Evolutionary conservation across 352 stramenopile genomes (phyloP).

Genomic region (Phytophthora capsici): DNA sequence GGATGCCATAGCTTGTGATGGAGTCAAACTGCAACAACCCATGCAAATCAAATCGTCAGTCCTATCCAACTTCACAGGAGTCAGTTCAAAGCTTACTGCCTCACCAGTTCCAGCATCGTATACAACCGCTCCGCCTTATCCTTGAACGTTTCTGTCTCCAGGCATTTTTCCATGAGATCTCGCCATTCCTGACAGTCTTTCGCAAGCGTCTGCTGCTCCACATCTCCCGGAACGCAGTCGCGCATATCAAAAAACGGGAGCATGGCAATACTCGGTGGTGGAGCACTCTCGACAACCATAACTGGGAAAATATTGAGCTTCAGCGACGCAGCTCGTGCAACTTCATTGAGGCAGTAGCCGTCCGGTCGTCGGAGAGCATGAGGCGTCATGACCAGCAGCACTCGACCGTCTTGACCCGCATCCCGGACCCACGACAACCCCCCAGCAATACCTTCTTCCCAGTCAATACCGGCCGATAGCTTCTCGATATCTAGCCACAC

Average conservation of each 20-base stretch:
- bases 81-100: slow-evolving; percentile 5
- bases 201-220: slow-evolving; percentile 34
- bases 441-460: slow-evolving; percentile 75
- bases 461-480: slow-evolving; percentile 73
- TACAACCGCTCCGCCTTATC: slow-evolving; percentile 64
- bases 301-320: slow-evolving; percentile 77
- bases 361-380: slow-evolving; percentile 74
- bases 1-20: slow-evolving; percentile 68
- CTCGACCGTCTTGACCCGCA: slow-evolving; percentile 68
- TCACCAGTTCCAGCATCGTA: slow-evolving; percentile 68
- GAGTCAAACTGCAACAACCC: slow-evolving; percentile 58
- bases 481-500: slow-evolving; percentile 82
- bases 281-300: slow-evolving; percentile 68
- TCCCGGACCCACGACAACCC: slow-evolving; percentile 75
- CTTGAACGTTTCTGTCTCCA: slow-evolving; percentile 49
- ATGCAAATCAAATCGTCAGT: slow-evolving; percentile 9
- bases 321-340: slow-evolving; percentile 64
- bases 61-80: slow-evolving; percentile 3
- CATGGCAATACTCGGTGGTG: slow-evolving; percentile 70
- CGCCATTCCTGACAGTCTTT: slow-evolving; percentile 48
- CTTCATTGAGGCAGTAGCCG: slow-evolving; percentile 84
- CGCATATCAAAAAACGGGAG: slow-evolving; percentile 80
- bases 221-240: slow-evolving; percentile 59
- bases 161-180: slow-evolving; percentile 39
- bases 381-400: slow-evolving; percentile 82